Conservation (phyloP, 352 stramenopile species). For the Pythium insidiosum region DNA sequence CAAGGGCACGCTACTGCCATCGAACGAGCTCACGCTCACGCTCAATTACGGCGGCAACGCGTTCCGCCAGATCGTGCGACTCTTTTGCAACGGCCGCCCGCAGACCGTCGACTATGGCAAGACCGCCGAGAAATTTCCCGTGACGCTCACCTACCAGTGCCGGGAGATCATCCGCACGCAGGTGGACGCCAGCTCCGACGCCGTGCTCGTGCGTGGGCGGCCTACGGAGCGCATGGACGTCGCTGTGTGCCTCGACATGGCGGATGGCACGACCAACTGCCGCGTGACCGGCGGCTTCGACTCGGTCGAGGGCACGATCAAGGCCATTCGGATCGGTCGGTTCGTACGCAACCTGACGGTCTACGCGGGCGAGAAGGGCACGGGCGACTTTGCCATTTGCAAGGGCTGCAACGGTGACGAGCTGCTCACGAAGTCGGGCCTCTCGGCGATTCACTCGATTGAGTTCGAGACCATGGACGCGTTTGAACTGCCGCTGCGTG, state of each 20-base stretch:
- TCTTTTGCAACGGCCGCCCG: slow-evolving; percentile 2
- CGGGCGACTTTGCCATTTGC: slow-evolving; percentile 6
- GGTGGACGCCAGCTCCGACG: slow-evolving; percentile 2
- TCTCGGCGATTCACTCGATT: background rate
- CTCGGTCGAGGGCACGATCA: background rate
- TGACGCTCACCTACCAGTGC: slow-evolving; percentile 5
- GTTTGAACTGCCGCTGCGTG: too few relatives aligned
- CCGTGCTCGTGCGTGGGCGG: background rate
- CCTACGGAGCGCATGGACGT: background rate
- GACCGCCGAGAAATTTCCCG: too few relatives aligned
- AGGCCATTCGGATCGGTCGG: slow-evolving; percentile 2
- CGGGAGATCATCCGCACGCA: slow-evolving; percentile 1
- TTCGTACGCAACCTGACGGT: slow-evolving; percentile 4
- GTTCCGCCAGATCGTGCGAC: slow-evolving; percentile 1
- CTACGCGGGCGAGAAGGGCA: background rate
- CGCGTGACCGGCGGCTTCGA: slow-evolving; percentile 5
- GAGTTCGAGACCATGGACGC: slow-evolving; percentile 1
- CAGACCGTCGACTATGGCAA: slow-evolving; percentile 1
- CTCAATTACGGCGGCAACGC: background rate
- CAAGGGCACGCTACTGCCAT: slow-evolving; percentile 6
- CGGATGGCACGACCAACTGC: background rate
- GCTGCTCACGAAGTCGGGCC: background rate
- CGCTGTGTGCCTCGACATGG: background rate
- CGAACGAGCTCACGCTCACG: slow-evolving; percentile 8
- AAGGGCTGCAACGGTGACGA: background rate